phyloP scores from a whole-genome alignment of 164 flowering plant genomes.

The Houttuynia cordata region DNA sequence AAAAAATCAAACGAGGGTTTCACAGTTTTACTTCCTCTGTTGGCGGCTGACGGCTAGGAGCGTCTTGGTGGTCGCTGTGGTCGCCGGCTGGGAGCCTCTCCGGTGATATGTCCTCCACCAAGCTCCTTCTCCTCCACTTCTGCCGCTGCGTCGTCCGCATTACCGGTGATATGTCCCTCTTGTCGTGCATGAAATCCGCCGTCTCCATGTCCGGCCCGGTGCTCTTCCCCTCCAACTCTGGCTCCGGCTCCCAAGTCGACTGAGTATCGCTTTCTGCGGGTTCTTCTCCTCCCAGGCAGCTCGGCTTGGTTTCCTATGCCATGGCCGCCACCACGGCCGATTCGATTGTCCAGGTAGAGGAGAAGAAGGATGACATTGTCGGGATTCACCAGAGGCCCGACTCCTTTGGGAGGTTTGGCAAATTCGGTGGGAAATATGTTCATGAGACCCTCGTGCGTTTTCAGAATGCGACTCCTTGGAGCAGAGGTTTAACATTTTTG shows the following conservation, averaged over 20 bases:
- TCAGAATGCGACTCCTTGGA: constrained; percentile 94
- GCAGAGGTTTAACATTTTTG: constrained; percentile 65
- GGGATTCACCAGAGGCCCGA: too few relatives aligned
- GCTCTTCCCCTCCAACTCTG: not conserved
- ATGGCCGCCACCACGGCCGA: constrained; percentile 18
- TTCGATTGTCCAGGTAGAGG: constrained; percentile 17
- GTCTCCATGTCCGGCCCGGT: too few relatives aligned
- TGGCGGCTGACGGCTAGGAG: too few relatives aligned
- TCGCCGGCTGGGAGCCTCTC: too few relatives aligned
- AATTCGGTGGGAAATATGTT: constrained; percentile 73
- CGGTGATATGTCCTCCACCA: too few relatives aligned
- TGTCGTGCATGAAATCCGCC: not conserved
- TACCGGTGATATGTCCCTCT: constrained; percentile 1
- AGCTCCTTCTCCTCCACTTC: too few relatives aligned
- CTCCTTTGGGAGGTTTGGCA: constrained; percentile 76
- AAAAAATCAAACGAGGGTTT: too few relatives aligned
- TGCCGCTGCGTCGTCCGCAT: too few relatives aligned
- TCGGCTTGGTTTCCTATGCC: too few relatives aligned
- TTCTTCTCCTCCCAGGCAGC: not conserved
- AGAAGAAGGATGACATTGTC: constrained; percentile 4
- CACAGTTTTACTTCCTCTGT: too few relatives aligned
- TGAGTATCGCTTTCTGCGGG: not conserved
- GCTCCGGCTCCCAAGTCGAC: not conserved
- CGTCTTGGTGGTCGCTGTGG: too few relatives aligned
- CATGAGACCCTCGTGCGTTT: constrained; percentile 88